A percentile compares a stretch with the other conserved stretches of the same genome.
phyloP scores from a whole-genome alignment of 805 yeast species.

The Teunomyces stri region DNA sequence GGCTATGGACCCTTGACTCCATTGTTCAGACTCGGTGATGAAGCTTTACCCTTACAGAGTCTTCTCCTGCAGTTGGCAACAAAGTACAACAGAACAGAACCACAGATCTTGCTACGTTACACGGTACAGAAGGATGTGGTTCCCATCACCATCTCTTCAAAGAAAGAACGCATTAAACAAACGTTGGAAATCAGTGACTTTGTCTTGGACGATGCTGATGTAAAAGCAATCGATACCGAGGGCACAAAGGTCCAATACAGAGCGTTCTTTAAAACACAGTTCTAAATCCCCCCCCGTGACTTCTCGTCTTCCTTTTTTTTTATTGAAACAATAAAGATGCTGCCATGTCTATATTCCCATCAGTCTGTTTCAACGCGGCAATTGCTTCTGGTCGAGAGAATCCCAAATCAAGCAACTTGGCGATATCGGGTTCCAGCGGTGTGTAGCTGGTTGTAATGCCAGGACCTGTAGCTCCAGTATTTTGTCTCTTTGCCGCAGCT shows the following conservation, averaged over 20 bases:
- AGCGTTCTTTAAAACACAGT: slow-evolving; percentile 17
- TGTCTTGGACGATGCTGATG: slow-evolving; percentile 7
- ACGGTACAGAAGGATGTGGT: slow-evolving; percentile 51
- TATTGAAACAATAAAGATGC: slow-evolving; percentile 68
- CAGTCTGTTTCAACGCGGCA: slow-evolving; percentile 60
- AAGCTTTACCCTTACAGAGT: slow-evolving; percentile 28
- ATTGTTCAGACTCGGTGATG: slow-evolving; percentile 42
- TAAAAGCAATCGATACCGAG: slow-evolving; percentile 21
- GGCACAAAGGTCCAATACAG: slow-evolving; percentile 28
- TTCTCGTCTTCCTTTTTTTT: not conserved
- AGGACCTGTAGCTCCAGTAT: not conserved
- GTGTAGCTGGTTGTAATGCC: slow-evolving; percentile 5
- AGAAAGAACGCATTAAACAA: slow-evolving; percentile 40
- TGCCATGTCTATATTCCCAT: slow-evolving; percentile 82
- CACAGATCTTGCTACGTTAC: slow-evolving; percentile 69
- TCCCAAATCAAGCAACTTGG: slow-evolving; percentile 60
- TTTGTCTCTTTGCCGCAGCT: slow-evolving; percentile 2
- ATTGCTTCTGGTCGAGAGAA: slow-evolving; percentile 64
- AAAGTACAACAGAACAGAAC: slow-evolving; percentile 56
- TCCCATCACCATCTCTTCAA: slow-evolving; percentile 48
- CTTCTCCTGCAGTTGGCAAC: slow-evolving; percentile 39
- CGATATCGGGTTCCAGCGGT: slow-evolving; percentile 23
- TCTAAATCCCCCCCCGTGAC: not conserved
- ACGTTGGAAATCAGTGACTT: slow-evolving; percentile 24
- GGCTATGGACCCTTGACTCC: slow-evolving; percentile 76